Percentiles rank a stretch among this genome's conserved stretches.
These are phyloP conservation scores for Lactarius deliciosus DNA, from an alignment of 768 basidiomycete genomes.

Conservation along the genomic window DNA sequence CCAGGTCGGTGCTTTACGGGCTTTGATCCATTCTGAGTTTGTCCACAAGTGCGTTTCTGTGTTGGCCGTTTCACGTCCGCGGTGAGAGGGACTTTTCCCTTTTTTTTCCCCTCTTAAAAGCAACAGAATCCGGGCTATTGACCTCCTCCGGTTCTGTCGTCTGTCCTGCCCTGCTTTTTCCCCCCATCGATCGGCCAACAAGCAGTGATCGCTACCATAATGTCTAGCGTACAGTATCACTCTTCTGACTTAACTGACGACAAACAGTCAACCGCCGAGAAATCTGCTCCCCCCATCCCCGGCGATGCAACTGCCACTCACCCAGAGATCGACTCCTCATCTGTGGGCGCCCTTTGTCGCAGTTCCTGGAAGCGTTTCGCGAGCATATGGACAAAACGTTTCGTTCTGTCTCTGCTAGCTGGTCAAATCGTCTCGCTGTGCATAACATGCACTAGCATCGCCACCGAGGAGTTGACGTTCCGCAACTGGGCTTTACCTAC, in stretches of 20 bases:
- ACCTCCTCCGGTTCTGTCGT: not conserved
- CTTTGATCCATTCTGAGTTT: not conserved
- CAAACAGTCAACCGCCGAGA: not conserved
- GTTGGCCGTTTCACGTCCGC: not conserved
- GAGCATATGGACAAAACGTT: constrained; percentile 77
- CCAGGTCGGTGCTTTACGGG: not conserved
- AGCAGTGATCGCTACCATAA: not conserved
- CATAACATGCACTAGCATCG: constrained; percentile 86
- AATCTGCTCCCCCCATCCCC: not conserved
- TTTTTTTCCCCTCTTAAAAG: not conserved
- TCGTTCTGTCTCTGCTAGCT: constrained; percentile 65
- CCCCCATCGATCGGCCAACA: not conserved
- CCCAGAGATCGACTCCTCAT: constrained; percentile 67
- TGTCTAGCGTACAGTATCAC: not conserved
- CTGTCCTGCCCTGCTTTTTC: not conserved
- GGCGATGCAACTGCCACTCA: constrained; percentile 32
- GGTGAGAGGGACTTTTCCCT: not conserved
- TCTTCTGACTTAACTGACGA: constrained; percentile 1
- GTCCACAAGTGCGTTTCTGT: not conserved
- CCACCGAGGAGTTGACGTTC: constrained; percentile 71
- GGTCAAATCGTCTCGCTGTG: constrained; percentile 85
- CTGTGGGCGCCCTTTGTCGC: constrained; percentile 48
- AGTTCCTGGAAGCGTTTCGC: constrained; percentile 62
- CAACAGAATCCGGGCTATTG: not conserved
- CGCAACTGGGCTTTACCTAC: constrained; percentile 74